These are phyloP conservation scores for Cladosporium sp. DNA, from an alignment of 2,329 filamentous ascomycete species.

Conservation along the genomic window DNA sequence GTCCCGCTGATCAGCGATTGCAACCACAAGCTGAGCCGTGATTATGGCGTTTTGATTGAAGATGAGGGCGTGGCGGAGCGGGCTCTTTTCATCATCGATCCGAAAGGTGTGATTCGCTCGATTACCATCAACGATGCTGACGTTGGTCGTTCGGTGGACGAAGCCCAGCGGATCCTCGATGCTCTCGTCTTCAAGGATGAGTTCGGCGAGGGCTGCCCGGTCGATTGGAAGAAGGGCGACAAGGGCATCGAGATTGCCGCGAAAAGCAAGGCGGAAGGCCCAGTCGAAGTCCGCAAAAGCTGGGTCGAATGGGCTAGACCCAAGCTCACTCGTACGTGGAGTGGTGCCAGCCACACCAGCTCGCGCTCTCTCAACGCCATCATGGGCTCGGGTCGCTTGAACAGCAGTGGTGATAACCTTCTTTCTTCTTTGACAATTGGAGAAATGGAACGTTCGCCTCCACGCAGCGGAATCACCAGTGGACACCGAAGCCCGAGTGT, in stretches of 20 bases:
- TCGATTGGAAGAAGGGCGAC: conserved; percentile 32
- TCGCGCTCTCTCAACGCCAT: conserved; percentile 11
- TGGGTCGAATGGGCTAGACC: conserved; percentile 31
- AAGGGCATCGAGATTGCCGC: conserved; percentile 24
- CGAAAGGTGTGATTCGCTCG: conserved; percentile 54
- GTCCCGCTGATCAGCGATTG: conserved; percentile 60
- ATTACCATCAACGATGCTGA: conserved; percentile 63
- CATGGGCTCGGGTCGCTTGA: conserved; percentile 6
- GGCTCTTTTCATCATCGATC: conserved; percentile 63
- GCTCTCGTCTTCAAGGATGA: conserved; percentile 45
- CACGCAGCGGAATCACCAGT: conserved; percentile 1
- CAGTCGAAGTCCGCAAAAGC: conserved; percentile 24
- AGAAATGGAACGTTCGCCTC: neutral
- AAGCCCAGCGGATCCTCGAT: conserved; percentile 54
- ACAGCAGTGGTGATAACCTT: conserved; percentile 6
- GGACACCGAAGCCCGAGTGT: neutral
- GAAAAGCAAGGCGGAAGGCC: conserved; percentile 23
- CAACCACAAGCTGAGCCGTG: conserved; percentile 55
- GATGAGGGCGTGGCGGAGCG: conserved; percentile 60
- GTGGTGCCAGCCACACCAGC: conserved; percentile 17
- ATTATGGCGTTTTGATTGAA: conserved; percentile 61
- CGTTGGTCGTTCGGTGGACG: conserved; percentile 60
- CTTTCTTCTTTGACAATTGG: neutral
- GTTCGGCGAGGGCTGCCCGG: conserved; percentile 35
- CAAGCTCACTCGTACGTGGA: conserved; percentile 29